Conservation (phyloP, 73 alveolate genomes). For the Paramecium primaurelia region DNA sequence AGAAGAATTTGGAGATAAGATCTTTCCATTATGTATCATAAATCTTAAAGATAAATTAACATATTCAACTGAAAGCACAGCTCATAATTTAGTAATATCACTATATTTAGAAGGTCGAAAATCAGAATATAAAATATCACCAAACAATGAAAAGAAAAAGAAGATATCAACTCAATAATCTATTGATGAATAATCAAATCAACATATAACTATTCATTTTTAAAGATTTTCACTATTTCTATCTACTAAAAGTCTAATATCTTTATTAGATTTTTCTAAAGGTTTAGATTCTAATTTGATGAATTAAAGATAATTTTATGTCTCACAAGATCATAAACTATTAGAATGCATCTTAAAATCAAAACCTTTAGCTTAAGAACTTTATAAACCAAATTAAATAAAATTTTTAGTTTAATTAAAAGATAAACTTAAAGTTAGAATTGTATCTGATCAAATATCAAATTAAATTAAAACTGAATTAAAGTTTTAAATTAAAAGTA, state of each 20-base stretch:
- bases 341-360: conserved; percentile 39
- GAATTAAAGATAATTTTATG: neutral
- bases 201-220: neutral
- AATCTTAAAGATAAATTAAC: conserved; percentile 23
- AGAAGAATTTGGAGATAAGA: conserved; percentile 15
- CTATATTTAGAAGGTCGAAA: neutral
- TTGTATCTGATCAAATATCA: conserved; percentile 27
- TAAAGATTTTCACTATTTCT: neutral
- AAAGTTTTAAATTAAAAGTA: neutral
- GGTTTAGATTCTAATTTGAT: neutral
- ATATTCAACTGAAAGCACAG: neutral
- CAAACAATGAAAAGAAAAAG: neutral
- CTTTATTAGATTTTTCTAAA: neutral
- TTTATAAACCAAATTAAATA: neutral
- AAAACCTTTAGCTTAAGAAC: neutral
- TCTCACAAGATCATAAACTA: neutral
- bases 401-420: neutral
- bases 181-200: neutral
- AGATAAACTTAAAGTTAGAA: neutral
- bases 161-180: neutral
- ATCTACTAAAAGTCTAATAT: neutral
- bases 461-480: neutral
- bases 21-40: neutral
- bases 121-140: conserved; percentile 16
- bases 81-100: neutral